Evolutionary conservation across 2,329 filamentous ascomycete genomes (phyloP).

Genomic region (Aspergillus felis): DNA sequence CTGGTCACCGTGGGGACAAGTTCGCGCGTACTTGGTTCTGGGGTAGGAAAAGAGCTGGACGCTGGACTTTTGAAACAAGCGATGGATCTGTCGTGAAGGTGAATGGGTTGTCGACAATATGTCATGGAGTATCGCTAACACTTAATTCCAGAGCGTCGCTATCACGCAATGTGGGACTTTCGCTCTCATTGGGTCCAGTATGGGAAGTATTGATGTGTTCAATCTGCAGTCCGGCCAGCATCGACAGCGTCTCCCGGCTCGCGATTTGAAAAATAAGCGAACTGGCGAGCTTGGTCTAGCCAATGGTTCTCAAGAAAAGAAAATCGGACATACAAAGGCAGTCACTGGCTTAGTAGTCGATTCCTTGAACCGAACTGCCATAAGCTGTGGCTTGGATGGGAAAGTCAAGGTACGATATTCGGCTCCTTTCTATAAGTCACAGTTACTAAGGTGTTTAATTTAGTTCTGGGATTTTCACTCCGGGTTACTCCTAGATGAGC

Average conservation of each 20-base stretch:
- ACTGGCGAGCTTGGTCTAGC: constrained; percentile 30
- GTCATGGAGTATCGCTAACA: background rate
- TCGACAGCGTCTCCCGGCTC: constrained; percentile 80
- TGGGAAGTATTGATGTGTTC: constrained; percentile 87
- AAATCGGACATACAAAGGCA: constrained; percentile 73
- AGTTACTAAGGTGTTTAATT: background rate
- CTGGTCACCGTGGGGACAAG: constrained; percentile 80
- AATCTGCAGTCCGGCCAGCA: constrained; percentile 92
- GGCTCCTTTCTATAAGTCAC: background rate
- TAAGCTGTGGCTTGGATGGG: constrained; percentile 85
- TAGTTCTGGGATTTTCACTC: constrained; percentile 92
- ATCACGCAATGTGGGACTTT: background rate
- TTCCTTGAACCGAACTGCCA: constrained; percentile 77
- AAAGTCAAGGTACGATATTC: constrained; percentile 64
- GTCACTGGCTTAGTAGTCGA: constrained; percentile 87
- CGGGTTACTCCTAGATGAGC: constrained; percentile 71
- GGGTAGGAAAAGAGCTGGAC: constrained; percentile 86
- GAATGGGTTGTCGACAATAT: constrained; percentile 9
- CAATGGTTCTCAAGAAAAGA: constrained; percentile 32
- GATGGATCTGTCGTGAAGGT: constrained; percentile 72
- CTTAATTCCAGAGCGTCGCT: background rate
- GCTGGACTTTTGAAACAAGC: constrained; percentile 86
- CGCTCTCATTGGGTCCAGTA: constrained; percentile 65
- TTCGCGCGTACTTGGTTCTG: constrained; percentile 96
- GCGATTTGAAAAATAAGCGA: constrained; percentile 42